These are phyloP conservation scores for Brettanomyces sp. DNA, from an alignment of 805 yeast species.

Conservation along the genomic window DNA sequence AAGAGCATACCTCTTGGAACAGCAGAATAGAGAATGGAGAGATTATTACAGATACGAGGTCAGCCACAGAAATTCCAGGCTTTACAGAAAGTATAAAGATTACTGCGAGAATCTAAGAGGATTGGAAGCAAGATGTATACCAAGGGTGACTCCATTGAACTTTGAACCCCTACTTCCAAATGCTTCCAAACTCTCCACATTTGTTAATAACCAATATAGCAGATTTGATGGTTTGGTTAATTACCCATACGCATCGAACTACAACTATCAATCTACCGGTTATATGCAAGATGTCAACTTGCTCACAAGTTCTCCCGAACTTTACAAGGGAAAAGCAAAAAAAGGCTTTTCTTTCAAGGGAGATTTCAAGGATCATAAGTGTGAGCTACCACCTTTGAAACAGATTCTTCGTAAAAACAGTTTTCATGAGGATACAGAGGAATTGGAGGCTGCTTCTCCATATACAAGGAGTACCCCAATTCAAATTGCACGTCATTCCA, in stretches of 20 bases:
- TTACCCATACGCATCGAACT: slow-evolving; percentile 46
- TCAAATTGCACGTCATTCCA: too few relatives aligned
- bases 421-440: not conserved
- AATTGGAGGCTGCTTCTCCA: not conserved
- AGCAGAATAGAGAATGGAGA: slow-evolving; percentile 36
- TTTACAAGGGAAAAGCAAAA: slow-evolving; percentile 24
- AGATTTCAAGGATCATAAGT: slow-evolving; percentile 7
- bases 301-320: slow-evolving; percentile 39
- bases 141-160: slow-evolving; percentile 1
- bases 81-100: slow-evolving; percentile 29
- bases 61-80: slow-evolving; percentile 31
- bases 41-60: slow-evolving; percentile 31
- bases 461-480: too few relatives aligned
- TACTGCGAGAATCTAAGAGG: slow-evolving; percentile 18
- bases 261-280: slow-evolving; percentile 39
- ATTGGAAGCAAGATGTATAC: not conserved
- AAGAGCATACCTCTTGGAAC: slow-evolving; percentile 21
- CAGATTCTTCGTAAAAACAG: slow-evolving; percentile 5
- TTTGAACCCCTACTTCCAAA: slow-evolving; percentile 6
- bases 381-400: slow-evolving; percentile 15
- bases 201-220: slow-evolving; percentile 17
- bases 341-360: slow-evolving; percentile 16
- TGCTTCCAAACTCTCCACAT: slow-evolving; percentile 13
- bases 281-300: slow-evolving; percentile 39
- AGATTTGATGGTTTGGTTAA: slow-evolving; percentile 24